Conservation (phyloP, 192 early-diverging fungal genomes). For the Dissophora globulifera region DNA sequence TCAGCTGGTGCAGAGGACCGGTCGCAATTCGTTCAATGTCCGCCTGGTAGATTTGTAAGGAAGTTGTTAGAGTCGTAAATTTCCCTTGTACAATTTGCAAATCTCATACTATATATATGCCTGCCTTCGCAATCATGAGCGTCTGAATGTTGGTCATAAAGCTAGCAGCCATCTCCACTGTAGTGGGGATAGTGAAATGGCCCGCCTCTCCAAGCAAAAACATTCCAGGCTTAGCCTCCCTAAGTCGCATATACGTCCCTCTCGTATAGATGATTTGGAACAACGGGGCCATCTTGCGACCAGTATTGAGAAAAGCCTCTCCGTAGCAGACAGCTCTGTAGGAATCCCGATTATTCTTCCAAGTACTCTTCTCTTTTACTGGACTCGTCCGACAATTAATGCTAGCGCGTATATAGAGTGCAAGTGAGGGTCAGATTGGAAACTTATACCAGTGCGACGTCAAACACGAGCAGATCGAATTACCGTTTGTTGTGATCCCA, state of each 20-base stretch:
- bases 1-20: conserved; percentile 13
- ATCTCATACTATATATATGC: background rate
- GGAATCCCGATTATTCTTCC: conserved; percentile 27
- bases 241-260: conserved; percentile 20
- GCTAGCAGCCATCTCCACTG: background rate
- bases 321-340: conserved; percentile 18
- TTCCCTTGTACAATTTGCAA: too few relatives aligned
- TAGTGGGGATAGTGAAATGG: conserved; percentile 4
- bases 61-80: too few relatives aligned
- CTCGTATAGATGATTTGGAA: conserved; percentile 20
- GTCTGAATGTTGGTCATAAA: background rate
- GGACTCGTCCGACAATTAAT: too few relatives aligned
- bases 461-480: too few relatives aligned
- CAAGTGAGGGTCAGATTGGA: too few relatives aligned
- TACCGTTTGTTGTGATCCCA: too few relatives aligned
- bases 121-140: background rate
- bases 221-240: conserved; percentile 8
- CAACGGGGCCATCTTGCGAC: conserved; percentile 18
- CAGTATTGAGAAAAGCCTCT: conserved; percentile 23
- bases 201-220: background rate
- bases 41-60: conserved; percentile 11
- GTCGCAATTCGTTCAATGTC: conserved; percentile 19
- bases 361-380: conserved; percentile 13
- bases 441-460: too few relatives aligned
- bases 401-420: too few relatives aligned